phyloP scores from a whole-genome alignment of 1,284 basidiomycete species.

The Moniliophthora roreri region DNA sequence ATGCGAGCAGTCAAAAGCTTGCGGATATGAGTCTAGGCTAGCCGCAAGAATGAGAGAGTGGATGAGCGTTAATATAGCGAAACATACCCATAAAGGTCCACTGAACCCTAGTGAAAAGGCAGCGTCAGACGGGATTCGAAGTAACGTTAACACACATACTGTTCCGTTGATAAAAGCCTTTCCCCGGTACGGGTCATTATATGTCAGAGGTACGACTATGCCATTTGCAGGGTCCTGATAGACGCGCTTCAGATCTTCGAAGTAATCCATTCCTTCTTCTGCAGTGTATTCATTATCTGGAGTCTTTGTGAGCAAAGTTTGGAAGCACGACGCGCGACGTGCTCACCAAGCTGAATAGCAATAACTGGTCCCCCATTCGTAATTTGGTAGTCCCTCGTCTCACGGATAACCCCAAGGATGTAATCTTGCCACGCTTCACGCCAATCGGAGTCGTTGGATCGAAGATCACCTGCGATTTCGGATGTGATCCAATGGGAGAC shows the following conservation, averaged over 20 bases:
- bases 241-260: slow-evolving; percentile 56
- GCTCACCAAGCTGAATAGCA: slow-evolving; percentile 66
- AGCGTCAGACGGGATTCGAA: neutral
- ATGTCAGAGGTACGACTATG: slow-evolving; percentile 71
- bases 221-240: slow-evolving; percentile 45
- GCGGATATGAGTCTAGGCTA: slow-evolving; percentile 66
- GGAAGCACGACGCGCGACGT: neutral
- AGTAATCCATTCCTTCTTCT: slow-evolving; percentile 58
- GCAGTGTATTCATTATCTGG: slow-evolving; percentile 79
- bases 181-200: slow-evolving; percentile 64
- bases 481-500: slow-evolving; percentile 78
- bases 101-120: slow-evolving; percentile 34
- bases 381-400: slow-evolving; percentile 67
- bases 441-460: slow-evolving; percentile 72
- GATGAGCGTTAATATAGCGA: neutral
- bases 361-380: slow-evolving; percentile 73
- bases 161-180: slow-evolving; percentile 72
- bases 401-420: slow-evolving; percentile 59
- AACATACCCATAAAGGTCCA: slow-evolving; percentile 40
- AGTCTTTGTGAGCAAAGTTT: slow-evolving; percentile 4
- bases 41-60: neutral
- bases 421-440: slow-evolving; percentile 70
- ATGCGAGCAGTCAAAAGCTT: slow-evolving; percentile 72
- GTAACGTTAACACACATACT: slow-evolving; percentile 24
- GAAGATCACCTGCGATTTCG: slow-evolving; percentile 61